Percentiles rank a stretch among this genome's conserved stretches.
phyloP scores from a whole-genome alignment of 169 alveolate species.

The Eimeria praecox region DNA sequence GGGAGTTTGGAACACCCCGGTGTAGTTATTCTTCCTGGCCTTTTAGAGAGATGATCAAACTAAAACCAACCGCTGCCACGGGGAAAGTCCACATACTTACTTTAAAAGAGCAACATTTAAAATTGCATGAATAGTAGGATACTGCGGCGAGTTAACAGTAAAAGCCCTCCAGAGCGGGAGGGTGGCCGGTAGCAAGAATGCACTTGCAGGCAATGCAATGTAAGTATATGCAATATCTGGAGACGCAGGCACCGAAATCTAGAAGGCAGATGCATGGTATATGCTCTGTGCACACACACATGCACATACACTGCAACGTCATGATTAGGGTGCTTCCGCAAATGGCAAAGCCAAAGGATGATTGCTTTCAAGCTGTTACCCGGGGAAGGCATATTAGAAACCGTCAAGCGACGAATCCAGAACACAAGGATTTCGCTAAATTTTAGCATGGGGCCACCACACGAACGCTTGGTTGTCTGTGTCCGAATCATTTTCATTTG shows the following conservation, averaged over 20 bases:
- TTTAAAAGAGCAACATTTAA: background rate
- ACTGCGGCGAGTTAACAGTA: background rate
- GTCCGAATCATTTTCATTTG: background rate
- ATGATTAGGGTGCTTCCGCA: too few species aligned
- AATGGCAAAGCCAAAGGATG: too few species aligned
- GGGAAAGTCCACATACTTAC: background rate
- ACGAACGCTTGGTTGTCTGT: background rate
- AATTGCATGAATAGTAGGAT: background rate
- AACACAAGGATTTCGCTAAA: background rate
- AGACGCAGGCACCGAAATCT: too few species aligned
- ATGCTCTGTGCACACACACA: too few species aligned
- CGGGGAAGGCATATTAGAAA: background rate
- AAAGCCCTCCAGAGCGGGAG: background rate
- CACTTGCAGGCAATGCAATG: background rate
- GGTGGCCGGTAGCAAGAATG: background rate
- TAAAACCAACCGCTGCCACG: background rate
- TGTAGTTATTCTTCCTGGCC: background rate
- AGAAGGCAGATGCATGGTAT: too few species aligned
- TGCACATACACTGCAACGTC: too few species aligned
- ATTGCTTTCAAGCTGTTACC: background rate
- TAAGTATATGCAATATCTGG: too few species aligned
- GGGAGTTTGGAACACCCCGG: background rate
- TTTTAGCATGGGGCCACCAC: background rate
- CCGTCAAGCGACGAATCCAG: background rate
- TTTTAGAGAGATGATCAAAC: background rate